Evolutionary conservation across 2,329 filamentous ascomycete genomes (phyloP).

Genomic region (Fusarium paranaense): DNA sequence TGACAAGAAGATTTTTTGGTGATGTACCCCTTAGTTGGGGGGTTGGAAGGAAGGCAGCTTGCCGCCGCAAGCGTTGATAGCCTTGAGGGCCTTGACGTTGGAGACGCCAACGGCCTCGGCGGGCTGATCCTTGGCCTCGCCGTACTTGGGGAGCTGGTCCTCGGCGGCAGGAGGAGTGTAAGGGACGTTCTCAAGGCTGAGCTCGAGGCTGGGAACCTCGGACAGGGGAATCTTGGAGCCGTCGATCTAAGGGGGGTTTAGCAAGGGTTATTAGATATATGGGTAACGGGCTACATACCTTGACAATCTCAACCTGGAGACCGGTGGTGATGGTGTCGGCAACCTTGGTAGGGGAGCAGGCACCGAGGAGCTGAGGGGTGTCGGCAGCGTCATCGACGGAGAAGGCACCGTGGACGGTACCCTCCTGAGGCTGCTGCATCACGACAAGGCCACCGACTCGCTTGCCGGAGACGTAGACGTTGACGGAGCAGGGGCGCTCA

Average conservation of each 20-base stretch:
- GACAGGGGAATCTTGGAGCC: conserved; percentile 52
- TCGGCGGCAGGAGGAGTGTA: conserved; percentile 41
- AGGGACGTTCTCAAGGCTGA: conserved; percentile 46
- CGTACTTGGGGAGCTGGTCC: conserved; percentile 46
- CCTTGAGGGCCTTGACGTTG: conserved; percentile 33
- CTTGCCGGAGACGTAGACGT: conserved; percentile 49
- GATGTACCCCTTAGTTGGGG: conserved; percentile 21
- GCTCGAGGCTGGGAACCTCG: conserved; percentile 50
- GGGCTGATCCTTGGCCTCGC: conserved; percentile 25
- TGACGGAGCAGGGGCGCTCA: conserved; percentile 50
- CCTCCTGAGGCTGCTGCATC: conserved; percentile 50
- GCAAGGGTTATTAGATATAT: not conserved
- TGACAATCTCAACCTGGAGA: conserved; percentile 50
- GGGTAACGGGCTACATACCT: conserved; percentile 38
- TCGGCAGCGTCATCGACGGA: conserved; percentile 74
- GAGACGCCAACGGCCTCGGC: conserved; percentile 33
- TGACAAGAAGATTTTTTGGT: conserved; percentile 15
- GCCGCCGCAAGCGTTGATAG: conserved; percentile 30
- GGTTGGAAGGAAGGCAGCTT: conserved; percentile 35
- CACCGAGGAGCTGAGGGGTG: conserved; percentile 60
- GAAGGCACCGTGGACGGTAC: conserved; percentile 48
- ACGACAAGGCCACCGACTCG: conserved; percentile 51
- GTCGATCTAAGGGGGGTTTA: conserved; percentile 43
- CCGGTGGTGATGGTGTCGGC: conserved; percentile 42
- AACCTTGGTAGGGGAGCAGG: conserved; percentile 35